Evolutionary conservation across 495 filamentous ascomycete genomes (phyloP).

Genomic region (Daldinia bambusicola): DNA sequence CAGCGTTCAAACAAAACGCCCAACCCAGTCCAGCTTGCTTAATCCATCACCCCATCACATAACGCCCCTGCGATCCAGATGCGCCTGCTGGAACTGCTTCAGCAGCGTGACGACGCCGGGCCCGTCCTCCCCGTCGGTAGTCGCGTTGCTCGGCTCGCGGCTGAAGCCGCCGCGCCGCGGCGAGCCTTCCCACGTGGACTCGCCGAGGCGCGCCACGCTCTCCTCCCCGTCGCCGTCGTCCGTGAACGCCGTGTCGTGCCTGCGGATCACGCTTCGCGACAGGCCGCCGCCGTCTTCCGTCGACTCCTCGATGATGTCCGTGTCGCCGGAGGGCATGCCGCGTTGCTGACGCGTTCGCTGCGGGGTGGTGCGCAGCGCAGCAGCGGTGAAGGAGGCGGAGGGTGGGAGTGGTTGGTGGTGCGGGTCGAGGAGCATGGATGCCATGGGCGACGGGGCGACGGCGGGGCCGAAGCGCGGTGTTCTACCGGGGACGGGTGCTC

Average conservation of each 20-base stretch:
- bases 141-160: conserved; percentile 54
- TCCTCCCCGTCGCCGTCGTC: conserved; percentile 70
- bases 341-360: conserved; percentile 54
- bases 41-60: conserved; percentile 42
- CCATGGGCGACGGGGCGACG: conserved; percentile 65
- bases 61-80: conserved; percentile 67
- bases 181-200: conserved; percentile 66
- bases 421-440: conserved; percentile 83
- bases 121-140: conserved; percentile 54
- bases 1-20: too few species aligned
- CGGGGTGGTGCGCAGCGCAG: conserved; percentile 58
- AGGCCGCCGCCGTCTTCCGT: conserved; percentile 58
- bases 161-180: conserved; percentile 53
- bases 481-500: conserved; percentile 32
- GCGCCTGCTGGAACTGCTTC: conserved; percentile 89
- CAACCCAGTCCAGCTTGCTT: too few species aligned
- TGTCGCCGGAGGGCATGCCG: conserved; percentile 53
- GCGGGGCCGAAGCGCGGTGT: conserved; percentile 51
- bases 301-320: conserved; percentile 60
- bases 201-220: conserved; percentile 55
- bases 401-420: conserved; percentile 94
- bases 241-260: conserved; percentile 60
- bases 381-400: conserved; percentile 59
- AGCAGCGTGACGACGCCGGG: conserved; percentile 85
- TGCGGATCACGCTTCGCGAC: conserved; percentile 79